Base-by-base conservation (phyloP, 2,329 filamentous ascomycete genomes). In the Ceratocystis eucalypticola region DNA sequence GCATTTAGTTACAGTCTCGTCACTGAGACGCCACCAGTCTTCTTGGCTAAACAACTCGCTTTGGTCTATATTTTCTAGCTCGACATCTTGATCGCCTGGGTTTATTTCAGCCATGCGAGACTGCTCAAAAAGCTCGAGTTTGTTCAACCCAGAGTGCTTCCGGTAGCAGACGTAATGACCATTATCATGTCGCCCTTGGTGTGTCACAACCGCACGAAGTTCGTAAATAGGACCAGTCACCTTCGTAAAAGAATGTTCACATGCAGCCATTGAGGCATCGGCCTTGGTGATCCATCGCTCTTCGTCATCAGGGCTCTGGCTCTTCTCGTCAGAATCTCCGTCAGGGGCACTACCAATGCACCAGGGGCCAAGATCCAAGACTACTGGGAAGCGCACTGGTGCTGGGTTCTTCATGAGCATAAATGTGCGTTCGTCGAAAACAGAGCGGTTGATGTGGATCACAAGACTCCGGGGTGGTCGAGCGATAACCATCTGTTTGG, bases 111-210 rank as follows among this genome's bases (percentile, higher is more conserved):
- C 64, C 33, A 65, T 59, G 1, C 69, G 70, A 2, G 69, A 68
- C 33, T 55, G 55, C 1, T 69, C 68, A 20, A 59, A 50, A 2
- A 37, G 48, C 8, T 65, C 59, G 0, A 41, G 50, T 3, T 62
- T 63, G n/a, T 59, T 41, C 37, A 65, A 41, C 1, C 67, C 67
- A 0, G 53, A 44, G 71, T 90, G 87, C 71, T 88, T 89, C 64
- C 90, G 83, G 74, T 94, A 96, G 74, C 91, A 96, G 48, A 96
- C 86, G 71, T 99, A 97, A 76, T 99, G 94, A 0, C 94, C 94
- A 71, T 96, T 96, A 69, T 96, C 91, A 74, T 97, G 94, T 41
- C 88, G 82, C 3, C 94, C 94, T 69, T 88, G 89, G 73, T 97
- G 94, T 0, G 91, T 94, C 8, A 97, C 84, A 0, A 93, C 88